Conservation (phyloP, 768 basidiomycete species). For the Glaciozyma martinii region DNA sequence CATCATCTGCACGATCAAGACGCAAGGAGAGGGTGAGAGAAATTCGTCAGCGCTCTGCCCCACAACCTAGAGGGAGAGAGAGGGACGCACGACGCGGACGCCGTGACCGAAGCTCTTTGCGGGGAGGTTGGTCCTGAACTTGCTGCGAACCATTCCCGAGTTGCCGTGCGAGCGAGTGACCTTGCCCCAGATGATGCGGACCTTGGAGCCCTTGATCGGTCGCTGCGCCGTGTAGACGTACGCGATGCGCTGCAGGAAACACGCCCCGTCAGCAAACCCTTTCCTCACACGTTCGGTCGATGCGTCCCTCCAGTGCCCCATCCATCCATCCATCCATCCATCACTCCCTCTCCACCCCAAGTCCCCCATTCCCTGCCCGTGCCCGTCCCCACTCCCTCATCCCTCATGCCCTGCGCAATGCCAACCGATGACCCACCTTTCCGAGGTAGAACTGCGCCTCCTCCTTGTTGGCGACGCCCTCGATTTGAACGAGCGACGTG, state of each 20-base stretch:
- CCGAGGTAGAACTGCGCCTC: constrained; percentile 97
- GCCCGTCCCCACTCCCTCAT: not conserved
- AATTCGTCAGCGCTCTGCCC: not conserved
- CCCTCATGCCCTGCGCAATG: not conserved
- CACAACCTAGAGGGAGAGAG: not conserved
- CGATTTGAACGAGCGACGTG: constrained; percentile 92
- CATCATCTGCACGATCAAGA: constrained; percentile 57
- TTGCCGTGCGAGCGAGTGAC: constrained; percentile 46
- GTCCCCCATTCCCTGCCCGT: not conserved
- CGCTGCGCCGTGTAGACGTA: constrained; percentile 97
- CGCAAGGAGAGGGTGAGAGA: not conserved
- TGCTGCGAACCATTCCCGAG: constrained; percentile 91
- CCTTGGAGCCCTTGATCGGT: constrained; percentile 85
- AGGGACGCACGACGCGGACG: constrained; percentile 66
- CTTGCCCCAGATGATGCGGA: constrained; percentile 92
- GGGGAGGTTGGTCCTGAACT: constrained; percentile 89
- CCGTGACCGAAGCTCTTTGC: constrained; percentile 87
- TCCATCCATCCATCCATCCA: not conserved
- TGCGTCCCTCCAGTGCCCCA: not conserved
- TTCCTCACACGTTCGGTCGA: not conserved
- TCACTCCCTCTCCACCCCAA: not conserved
- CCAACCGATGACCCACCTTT: constrained; percentile 56
- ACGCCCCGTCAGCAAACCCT: not conserved
- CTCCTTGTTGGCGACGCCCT: constrained; percentile 86
- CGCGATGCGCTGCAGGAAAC: constrained; percentile 65